phyloP scores from a whole-genome alignment of 2,329 filamentous ascomycete species.

The Zymoseptoria ardabiliae region DNA sequence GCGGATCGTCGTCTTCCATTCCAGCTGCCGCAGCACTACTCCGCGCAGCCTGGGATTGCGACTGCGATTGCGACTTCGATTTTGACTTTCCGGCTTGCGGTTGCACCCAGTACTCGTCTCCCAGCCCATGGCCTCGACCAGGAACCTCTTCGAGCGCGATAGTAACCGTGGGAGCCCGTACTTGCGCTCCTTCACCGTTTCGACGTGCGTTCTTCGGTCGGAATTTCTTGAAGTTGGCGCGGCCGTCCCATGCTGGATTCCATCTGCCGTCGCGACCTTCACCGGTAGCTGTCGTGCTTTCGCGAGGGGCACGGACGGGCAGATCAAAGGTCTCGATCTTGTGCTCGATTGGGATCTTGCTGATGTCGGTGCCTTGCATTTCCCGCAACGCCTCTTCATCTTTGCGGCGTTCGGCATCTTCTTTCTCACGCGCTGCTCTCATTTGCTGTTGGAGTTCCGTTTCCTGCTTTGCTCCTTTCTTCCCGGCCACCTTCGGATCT shows the following conservation, averaged over 20 bases:
- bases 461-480: constrained; percentile 48
- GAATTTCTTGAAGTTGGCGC: constrained; percentile 95
- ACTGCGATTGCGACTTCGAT: constrained; percentile 15
- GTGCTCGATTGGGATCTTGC: constrained; percentile 64
- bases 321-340: constrained; percentile 66
- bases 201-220: constrained; percentile 41
- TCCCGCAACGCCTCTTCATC: constrained; percentile 58
- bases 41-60: constrained; percentile 6
- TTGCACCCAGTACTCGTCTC: constrained; percentile 70
- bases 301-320: constrained; percentile 30
- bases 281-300: constrained; percentile 29
- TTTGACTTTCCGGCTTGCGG: constrained; percentile 9
- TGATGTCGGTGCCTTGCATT: constrained; percentile 60
- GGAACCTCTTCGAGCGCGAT: constrained; percentile 65
- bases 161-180: constrained; percentile 43
- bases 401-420: constrained; percentile 48
- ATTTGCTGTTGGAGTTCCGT: constrained; percentile 63
- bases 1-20: constrained; percentile 18
- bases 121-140: constrained; percentile 64
- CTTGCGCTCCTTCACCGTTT: constrained; percentile 4
- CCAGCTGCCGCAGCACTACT: constrained; percentile 1
- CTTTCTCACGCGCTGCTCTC: constrained; percentile 43
- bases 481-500: constrained; percentile 34
- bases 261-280: constrained; percentile 55
- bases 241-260: constrained; percentile 85